Base-by-base conservation (phyloP, 2,329 filamentous ascomycete species). In the Trichoderma polysporum region DNA sequence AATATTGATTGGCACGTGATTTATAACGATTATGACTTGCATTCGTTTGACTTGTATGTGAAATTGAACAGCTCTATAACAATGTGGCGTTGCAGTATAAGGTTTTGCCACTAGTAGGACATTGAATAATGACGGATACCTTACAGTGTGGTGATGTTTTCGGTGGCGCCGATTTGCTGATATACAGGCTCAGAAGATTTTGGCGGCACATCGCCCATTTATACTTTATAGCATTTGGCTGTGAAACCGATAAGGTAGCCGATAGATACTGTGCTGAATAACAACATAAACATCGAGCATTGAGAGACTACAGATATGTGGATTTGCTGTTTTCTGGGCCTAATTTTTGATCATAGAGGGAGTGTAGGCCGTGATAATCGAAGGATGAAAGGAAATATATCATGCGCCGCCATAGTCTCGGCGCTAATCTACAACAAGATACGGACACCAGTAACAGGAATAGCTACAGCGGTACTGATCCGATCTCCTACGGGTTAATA, bases 1-100 rank as follows among this genome's bases (percentile, higher is more conserved):
- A 64, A 47, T 64, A 25, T 54, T 35, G 12, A 19, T 33, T 64
- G 35, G 60, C 29, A 25, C 29, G 60, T 35, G 50, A 64, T 52
- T 8, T 4, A n/a, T 4, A 13, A 33, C 7, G 49, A 25, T 25
- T 27, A 27, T 64, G 37, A 35, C 25, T 2, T 45, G 60, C 15
- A 27, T 33, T 22, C 15, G 41, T 17, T 17, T 53, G 12, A 33
- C 10, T 52, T 22, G 6, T 19, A 13, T 6, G 60, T 41, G 37
- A 25, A 29, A 19, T 39, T 2, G 4, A 45, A 27, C 22, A 19
- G 19, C 22, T 13, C 29, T 4, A 29, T 22, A 10, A n/a, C 12
- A 45, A 10, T 33, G 50, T n/a, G 25, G 49, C 17, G 49, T 9
- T n/a, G 15, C 15, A 31, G 27, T 4, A 29, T n/a, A 31, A 54